Base-by-base conservation (phyloP, 2,329 filamentous ascomycete genomes). In the Colletotrichum simmondsii region DNA sequence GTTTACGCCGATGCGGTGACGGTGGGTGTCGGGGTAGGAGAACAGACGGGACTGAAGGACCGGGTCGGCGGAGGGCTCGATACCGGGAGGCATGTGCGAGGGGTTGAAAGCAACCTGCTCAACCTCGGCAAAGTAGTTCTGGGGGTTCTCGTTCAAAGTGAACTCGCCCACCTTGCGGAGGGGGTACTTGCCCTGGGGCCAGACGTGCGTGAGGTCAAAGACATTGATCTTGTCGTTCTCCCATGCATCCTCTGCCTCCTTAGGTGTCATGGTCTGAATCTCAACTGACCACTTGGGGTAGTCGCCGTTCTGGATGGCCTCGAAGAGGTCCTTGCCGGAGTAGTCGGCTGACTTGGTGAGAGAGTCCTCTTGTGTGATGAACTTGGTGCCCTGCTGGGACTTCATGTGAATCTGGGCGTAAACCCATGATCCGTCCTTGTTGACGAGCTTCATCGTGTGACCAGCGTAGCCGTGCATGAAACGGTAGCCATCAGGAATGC, bases 101-200 rank as follows among this genome's bases (percentile, higher is more conserved):
- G 92, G 92, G 0, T 89, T 91, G 77, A 93, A 94, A 0, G 90
- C 89, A 0, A 90, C 87, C 80, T 93, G 91, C 79, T 94, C 92
- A 56, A 92, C 88, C 76, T 94, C 92, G 54, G 88, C 86, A 77
- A 93, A 93, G 83, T 93, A 93, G 81, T 94, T 93, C 64, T 87
- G 80, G 0, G 87, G 84, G 77, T 93, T 93, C 79, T 87, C 85
- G 81, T 92, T 92, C 19, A 93, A 85, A 0, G 88, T 92, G 68
- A 93, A 81, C 72, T 87, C 87, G 56, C 91, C 92, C 62, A 93
- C 85, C 60, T 85, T 87, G n/a, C 88, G 85, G 10, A 92, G 83
- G 2, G 92, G 92, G 35, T 91, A 89, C 53, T 91, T 86, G n/a
- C 81, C 83, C 71, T 92, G 89, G 2, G 87, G 85, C 88, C 87